These are phyloP conservation scores for Cystofilobasidium bisporidii DNA, from an alignment of 768 basidiomycete species.

Conservation along the genomic window DNA sequence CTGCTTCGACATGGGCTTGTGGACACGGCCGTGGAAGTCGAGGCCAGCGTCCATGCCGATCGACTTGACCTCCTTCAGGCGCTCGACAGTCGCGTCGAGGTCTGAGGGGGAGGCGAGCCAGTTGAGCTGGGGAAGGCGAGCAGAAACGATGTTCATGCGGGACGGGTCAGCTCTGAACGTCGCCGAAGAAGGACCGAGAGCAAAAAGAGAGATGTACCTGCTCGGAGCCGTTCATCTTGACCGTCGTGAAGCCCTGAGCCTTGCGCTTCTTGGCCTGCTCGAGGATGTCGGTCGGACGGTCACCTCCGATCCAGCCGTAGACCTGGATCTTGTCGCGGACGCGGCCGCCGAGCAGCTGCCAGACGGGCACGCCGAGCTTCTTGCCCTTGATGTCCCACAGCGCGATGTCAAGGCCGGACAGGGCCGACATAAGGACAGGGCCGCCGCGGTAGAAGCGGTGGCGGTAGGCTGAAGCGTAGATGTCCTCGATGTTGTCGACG, in stretches of 20 bases:
- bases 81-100: slow-evolving; percentile 48
- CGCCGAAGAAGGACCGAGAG: too few species aligned
- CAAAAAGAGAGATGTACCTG: too few species aligned
- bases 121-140: too few species aligned
- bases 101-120: slow-evolving; percentile 57
- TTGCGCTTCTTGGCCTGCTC: slow-evolving; percentile 50
- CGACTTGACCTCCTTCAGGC: slow-evolving; percentile 48
- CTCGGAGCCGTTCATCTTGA: slow-evolving; percentile 58
- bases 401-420: slow-evolving; percentile 57
- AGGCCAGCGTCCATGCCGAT: slow-evolving; percentile 43
- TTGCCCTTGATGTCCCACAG: slow-evolving; percentile 67
- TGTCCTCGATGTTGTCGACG: slow-evolving; percentile 53
- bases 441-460: slow-evolving; percentile 55
- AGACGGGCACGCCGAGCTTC: slow-evolving; percentile 55
- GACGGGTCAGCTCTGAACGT: too few species aligned
- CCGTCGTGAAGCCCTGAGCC: slow-evolving; percentile 56
- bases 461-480: slow-evolving; percentile 50
- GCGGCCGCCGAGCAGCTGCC: slow-evolving; percentile 47
- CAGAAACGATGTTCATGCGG: too few species aligned
- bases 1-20: slow-evolving; percentile 61
- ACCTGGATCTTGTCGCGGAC: slow-evolving; percentile 25
- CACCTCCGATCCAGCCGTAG: slow-evolving; percentile 48
- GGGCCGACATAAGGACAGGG: slow-evolving; percentile 43
- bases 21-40: slow-evolving; percentile 62
- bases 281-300: slow-evolving; percentile 46